A percentile compares a stretch with the other conserved stretches of the same genome.
These are phyloP conservation scores for Coniochaeta pulveracea DNA, from an alignment of 2,329 filamentous ascomycete species.

Conservation along the genomic window DNA sequence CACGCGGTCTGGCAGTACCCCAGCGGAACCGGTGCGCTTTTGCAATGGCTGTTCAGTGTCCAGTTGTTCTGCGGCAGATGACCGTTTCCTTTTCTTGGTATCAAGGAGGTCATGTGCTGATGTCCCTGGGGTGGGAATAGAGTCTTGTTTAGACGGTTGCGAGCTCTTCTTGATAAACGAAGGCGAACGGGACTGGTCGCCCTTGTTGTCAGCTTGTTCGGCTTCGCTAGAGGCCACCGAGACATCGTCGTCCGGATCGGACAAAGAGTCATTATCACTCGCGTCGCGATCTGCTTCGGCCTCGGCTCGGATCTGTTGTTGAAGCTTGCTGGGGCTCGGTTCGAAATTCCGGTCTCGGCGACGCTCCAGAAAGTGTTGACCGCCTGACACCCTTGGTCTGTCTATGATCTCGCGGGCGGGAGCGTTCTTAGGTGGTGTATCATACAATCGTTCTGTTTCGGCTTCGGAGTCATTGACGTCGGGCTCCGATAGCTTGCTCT, in stretches of 20 bases:
- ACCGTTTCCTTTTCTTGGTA: constrained; percentile 40
- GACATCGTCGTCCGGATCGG: constrained; percentile 26
- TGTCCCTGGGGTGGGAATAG: constrained; percentile 11
- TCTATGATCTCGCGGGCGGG: constrained; percentile 14
- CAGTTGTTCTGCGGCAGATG: constrained; percentile 29
- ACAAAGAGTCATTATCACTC: constrained; percentile 24
- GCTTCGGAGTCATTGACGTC: constrained; percentile 65
- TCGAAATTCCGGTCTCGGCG: constrained; percentile 39
- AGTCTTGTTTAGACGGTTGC: constrained; percentile 10
- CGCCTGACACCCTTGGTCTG: constrained; percentile 38
- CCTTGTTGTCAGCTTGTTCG: constrained; percentile 14
- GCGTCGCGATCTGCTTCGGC: constrained; percentile 20
- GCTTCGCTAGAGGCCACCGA: constrained; percentile 27
- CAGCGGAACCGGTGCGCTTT: constrained; percentile 42
- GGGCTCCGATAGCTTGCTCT: constrained; percentile 41
- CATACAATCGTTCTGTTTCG: constrained; percentile 85
- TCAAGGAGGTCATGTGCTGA: constrained; percentile 17
- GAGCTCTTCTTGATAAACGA: constrained; percentile 12
- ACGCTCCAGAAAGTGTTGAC: constrained; percentile 43
- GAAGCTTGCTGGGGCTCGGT: constrained; percentile 67
- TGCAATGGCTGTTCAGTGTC: constrained; percentile 36
- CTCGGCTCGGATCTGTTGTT: constrained; percentile 30
- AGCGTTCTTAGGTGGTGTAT: constrained; percentile 59
- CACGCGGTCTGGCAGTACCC: constrained; percentile 24
- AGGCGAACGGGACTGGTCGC: constrained; percentile 15